phyloP scores from a whole-genome alignment of 768 basidiomycete species.

The Podaxis sp. region DNA sequence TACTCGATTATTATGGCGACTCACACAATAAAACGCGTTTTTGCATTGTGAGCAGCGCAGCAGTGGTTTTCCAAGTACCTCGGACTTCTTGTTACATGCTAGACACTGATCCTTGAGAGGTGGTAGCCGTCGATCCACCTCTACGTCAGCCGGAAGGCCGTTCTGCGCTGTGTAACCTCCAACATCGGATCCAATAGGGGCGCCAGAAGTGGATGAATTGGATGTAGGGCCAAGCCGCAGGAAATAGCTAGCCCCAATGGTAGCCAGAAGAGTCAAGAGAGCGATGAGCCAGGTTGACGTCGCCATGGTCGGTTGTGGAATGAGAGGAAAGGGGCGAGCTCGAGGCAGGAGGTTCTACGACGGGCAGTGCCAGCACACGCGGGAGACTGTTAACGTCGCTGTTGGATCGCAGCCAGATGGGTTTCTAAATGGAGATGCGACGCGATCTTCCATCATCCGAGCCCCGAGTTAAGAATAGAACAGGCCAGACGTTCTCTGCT shows the following conservation, averaged over 20 bases:
- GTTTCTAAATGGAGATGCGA: not conserved
- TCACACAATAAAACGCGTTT: conserved; percentile 11
- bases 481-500: not conserved
- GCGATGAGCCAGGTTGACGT: not conserved
- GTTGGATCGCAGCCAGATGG: not conserved
- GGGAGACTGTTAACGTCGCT: not conserved
- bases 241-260: conserved; percentile 4
- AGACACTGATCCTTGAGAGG: conserved; percentile 1
- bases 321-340: not conserved
- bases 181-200: not conserved
- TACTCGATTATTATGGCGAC: not conserved
- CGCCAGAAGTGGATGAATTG: not conserved
- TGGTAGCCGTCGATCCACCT: not conserved
- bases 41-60: conserved; percentile 11
- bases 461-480: not conserved
- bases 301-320: not conserved
- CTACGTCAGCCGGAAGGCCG: not conserved
- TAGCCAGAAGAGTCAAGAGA: conserved; percentile 8
- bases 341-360: not conserved
- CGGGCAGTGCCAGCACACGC: not conserved
- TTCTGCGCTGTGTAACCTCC: not conserved
- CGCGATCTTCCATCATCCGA: not conserved
- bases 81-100: not conserved
- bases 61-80: conserved; percentile 1
- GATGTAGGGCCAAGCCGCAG: not conserved